These are phyloP conservation scores for Solanum clarkiae DNA, from an alignment of 257 asterid species.

Conservation along the genomic window DNA sequence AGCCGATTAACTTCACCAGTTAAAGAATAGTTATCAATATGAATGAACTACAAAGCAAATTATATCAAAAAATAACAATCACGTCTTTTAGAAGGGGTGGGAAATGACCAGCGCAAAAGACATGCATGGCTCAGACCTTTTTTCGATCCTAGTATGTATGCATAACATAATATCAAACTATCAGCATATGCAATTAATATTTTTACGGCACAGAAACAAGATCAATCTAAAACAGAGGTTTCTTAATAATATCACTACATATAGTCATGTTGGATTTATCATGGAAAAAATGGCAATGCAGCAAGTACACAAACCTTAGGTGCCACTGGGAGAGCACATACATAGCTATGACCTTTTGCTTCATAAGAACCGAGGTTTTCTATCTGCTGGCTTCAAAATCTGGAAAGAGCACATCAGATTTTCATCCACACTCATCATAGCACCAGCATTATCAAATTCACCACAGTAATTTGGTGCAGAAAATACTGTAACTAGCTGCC, in stretches of 20 bases:
- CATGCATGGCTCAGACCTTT: background rate
- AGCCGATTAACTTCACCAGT: background rate
- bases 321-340: background rate
- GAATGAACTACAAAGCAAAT: background rate
- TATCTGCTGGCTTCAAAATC: constrained; percentile 19
- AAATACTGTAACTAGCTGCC: no score
- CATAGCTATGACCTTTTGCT: background rate
- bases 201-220: background rate
- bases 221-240: background rate
- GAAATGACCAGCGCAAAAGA: background rate
- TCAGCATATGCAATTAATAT: background rate
- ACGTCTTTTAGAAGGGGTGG: background rate
- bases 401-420: constrained; percentile 25
- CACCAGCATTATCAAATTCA: constrained; percentile 28
- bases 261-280: background rate
- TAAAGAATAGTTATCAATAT: background rate
- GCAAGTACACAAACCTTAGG: constrained; percentile 1
- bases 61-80: background rate
- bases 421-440: constrained; percentile 25
- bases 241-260: background rate
- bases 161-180: background rate
- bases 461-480: constrained; percentile 1
- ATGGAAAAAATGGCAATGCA: background rate
- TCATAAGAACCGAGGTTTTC: constrained; percentile 18
- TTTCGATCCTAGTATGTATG: background rate